Percentiles rank a stretch among this genome's conserved stretches.
phyloP scores from a whole-genome alignment of 306 rosid species.

The Begonia fuchsioides region DNA sequence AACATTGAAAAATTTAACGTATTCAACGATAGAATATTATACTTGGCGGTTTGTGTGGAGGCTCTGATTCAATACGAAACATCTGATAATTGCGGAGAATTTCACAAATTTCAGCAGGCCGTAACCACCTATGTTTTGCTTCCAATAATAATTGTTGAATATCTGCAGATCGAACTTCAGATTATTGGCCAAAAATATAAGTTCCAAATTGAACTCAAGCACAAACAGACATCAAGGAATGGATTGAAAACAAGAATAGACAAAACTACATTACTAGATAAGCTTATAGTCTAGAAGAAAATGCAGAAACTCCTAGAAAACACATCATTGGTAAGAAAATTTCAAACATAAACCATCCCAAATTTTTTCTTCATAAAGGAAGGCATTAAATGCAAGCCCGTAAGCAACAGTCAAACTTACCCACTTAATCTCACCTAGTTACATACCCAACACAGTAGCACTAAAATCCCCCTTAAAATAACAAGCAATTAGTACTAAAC shows the following conservation, averaged over 20 bases:
- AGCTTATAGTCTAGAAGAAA: not conserved
- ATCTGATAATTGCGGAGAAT: constrained; percentile 56
- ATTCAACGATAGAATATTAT: constrained; percentile 18
- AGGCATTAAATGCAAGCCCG: constrained; percentile 3
- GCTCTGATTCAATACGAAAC: constrained; percentile 66
- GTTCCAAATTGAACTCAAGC: not conserved
- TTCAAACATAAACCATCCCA: too few relatives aligned
- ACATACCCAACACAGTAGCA: not conserved
- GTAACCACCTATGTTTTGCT: constrained; percentile 81
- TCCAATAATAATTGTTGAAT: constrained; percentile 48
- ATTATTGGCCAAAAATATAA: constrained; percentile 4
- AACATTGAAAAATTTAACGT: too few relatives aligned
- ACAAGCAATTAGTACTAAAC: not conserved
- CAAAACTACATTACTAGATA: not conserved
- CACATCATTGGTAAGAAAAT: not conserved
- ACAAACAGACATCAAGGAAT: not conserved
- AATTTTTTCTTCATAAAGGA: not conserved
- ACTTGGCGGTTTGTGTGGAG: constrained; percentile 80
- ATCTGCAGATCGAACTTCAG: constrained; percentile 33
- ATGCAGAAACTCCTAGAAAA: not conserved
- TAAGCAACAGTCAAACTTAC: constrained; percentile 1
- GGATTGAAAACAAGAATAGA: not conserved
- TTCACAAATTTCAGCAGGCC: constrained; percentile 96
- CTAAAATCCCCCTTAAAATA: not conserved
- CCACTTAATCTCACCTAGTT: constrained; percentile 5